A percentile compares a stretch with the other conserved stretches of the same genome.
These are phyloP conservation scores for Caryopteris hybrid DNA, from an alignment of 305 asterid species.

Conservation along the genomic window DNA sequence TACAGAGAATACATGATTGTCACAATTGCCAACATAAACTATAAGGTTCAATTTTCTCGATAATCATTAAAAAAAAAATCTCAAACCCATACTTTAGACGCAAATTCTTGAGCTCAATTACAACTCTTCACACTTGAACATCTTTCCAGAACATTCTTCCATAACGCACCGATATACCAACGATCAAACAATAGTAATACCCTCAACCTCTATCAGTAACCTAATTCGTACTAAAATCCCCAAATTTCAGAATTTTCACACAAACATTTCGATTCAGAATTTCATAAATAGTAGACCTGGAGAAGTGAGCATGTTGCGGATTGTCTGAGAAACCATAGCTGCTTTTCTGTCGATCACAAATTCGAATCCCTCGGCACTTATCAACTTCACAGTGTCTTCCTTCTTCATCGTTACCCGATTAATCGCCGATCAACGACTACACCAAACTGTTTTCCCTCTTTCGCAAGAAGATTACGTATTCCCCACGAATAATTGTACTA, in stretches of 20 bases:
- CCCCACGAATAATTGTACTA: not conserved
- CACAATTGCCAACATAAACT: no score
- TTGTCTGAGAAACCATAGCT: constrained; percentile 97
- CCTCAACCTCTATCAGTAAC: not conserved
- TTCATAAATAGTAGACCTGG: constrained; percentile 50
- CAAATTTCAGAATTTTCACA: not conserved
- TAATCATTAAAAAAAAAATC: no score
- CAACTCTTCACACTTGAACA: not conserved
- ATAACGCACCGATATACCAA: not conserved
- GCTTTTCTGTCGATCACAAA: constrained; percentile 83
- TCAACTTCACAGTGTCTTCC: constrained; percentile 82
- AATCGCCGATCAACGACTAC: constrained; percentile 21
- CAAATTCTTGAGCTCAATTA: not conserved
- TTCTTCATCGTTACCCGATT: constrained; percentile 42
- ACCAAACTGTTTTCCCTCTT: constrained; percentile 1
- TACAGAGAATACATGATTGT: no score
- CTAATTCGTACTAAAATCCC: not conserved
- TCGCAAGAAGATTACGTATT: constrained; percentile 1
- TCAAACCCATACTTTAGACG: not conserved
- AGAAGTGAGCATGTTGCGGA: constrained; percentile 98
- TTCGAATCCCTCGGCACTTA: constrained; percentile 94
- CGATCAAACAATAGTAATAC: not conserved
- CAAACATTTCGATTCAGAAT: not conserved
- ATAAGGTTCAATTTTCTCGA: no score
- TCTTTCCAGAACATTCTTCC: not conserved